These are phyloP conservation scores for Cercospora nicotianae DNA, from an alignment of 2,329 filamentous ascomycete species.

Conservation along the genomic window DNA sequence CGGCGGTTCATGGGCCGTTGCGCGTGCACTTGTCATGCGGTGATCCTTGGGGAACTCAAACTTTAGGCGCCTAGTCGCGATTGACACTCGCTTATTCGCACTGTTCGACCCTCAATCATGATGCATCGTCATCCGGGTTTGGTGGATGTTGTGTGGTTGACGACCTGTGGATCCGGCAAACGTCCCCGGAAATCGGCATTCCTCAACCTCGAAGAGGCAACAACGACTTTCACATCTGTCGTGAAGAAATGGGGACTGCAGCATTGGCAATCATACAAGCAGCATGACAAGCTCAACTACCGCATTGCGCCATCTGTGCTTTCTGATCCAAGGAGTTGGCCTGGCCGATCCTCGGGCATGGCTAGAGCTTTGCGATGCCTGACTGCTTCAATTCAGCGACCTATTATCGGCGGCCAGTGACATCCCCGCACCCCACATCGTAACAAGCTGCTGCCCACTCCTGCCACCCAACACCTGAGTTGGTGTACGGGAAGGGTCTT, in stretches of 20 bases:
- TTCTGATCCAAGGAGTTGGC: not conserved
- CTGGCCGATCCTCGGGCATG: not conserved
- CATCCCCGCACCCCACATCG: not conserved
- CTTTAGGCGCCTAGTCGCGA: not conserved
- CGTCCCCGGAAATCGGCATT: not conserved
- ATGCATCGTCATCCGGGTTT: not conserved
- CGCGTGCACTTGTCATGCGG: not conserved
- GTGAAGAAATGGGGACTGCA: not conserved
- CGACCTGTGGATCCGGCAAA: not conserved
- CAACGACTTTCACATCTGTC: not conserved
- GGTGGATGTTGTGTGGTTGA: not conserved
- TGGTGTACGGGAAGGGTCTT: not conserved
- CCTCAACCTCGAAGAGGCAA: not conserved
- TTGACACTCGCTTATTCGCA: not conserved
- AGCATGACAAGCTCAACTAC: not conserved
- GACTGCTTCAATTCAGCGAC: not conserved
- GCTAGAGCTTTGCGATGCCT: not conserved
- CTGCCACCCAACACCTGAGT: not conserved
- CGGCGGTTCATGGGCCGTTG: slow-evolving; percentile 17
- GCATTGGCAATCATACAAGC: not conserved
- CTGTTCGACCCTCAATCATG: not conserved
- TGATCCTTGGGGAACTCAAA: not conserved
- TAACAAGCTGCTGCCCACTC: not conserved
- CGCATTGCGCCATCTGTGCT: not conserved
- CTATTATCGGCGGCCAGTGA: not conserved